These are phyloP conservation scores for Geotrichum candidum DNA, from an alignment of 1,139 yeast genomes.

Conservation along the genomic window DNA sequence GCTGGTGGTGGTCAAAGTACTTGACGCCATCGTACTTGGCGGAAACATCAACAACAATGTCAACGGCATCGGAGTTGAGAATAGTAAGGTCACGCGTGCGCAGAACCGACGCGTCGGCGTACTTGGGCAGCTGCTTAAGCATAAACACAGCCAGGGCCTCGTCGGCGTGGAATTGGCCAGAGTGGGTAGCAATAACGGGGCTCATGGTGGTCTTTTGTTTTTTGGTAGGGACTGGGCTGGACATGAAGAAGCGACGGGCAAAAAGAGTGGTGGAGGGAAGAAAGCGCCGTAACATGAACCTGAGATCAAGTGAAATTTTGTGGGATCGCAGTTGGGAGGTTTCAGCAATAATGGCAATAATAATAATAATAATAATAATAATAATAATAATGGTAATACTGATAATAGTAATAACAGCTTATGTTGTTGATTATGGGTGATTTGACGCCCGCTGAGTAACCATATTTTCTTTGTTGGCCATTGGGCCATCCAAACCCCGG, in stretches of 20 bases:
- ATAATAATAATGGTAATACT: too few relatives aligned
- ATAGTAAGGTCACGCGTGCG: slow-evolving; percentile 78
- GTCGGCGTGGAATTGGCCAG: slow-evolving; percentile 95
- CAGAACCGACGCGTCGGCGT: slow-evolving; percentile 56
- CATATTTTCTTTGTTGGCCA: background rate
- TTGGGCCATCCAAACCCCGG: background rate
- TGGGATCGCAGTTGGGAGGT: background rate
- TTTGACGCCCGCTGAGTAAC: background rate
- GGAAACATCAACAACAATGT: slow-evolving; percentile 89
- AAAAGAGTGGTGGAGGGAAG: slow-evolving; percentile 1
- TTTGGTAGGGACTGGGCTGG: slow-evolving; percentile 7
- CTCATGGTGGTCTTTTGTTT: slow-evolving; percentile 20
- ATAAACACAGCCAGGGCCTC: slow-evolving; percentile 93
- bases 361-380: too few relatives aligned
- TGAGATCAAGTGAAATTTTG: background rate
- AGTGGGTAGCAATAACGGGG: slow-evolving; percentile 74
- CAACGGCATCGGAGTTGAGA: slow-evolving; percentile 65
- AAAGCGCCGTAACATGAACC: background rate
- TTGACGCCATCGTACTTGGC: slow-evolving; percentile 88
- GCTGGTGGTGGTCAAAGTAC: slow-evolving; percentile 93
- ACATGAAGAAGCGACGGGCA: slow-evolving; percentile 1
- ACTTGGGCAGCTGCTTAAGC: slow-evolving; percentile 69
- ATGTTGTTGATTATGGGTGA: background rate
- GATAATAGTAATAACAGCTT: background rate
- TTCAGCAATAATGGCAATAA: too few relatives aligned